Percentiles rank a stretch among this genome's conserved stretches.
These are phyloP conservation scores for Debaryomyces sp. DNA, from an alignment of 1,139 yeast genomes.

Conservation along the genomic window DNA sequence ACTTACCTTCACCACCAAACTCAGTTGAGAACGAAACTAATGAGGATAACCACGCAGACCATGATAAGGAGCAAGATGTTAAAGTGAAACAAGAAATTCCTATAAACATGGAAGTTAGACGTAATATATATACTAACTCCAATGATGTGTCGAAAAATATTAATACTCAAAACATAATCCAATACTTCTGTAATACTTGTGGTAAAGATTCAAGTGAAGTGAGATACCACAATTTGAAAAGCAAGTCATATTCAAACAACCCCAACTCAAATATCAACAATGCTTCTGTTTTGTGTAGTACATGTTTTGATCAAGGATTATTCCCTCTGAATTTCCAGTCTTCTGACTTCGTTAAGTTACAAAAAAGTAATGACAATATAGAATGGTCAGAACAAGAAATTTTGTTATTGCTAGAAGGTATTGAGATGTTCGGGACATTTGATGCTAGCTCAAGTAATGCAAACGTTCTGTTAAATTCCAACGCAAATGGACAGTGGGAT, in stretches of 20 bases:
- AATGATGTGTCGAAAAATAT: conserved; percentile 52
- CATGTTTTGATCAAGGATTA: conserved; percentile 86
- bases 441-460: conserved; percentile 26
- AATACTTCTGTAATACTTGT: conserved; percentile 82
- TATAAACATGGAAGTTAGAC: conserved; percentile 66
- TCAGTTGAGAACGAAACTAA: conserved; percentile 20
- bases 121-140: conserved; percentile 71
- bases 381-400: conserved; percentile 90
- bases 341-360: conserved; percentile 79
- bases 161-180: conserved; percentile 52
- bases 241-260: conserved; percentile 56
- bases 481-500: conserved; percentile 75
- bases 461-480: conserved; percentile 34
- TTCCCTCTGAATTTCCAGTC: conserved; percentile 89
- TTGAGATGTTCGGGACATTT: conserved; percentile 60
- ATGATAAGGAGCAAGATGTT: conserved; percentile 22
- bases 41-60: conserved; percentile 21
- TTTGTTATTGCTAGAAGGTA: conserved; percentile 81
- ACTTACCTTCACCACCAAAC: conserved; percentile 21
- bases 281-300: conserved; percentile 67
- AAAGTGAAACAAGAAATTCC: conserved; percentile 32
- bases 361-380: conserved; percentile 35
- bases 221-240: conserved; percentile 86
- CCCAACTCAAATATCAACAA: conserved; percentile 43
- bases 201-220: conserved; percentile 87